Evolutionary conservation across 768 basidiomycete species (phyloP), one percentile per base, ranked within the genome.

Genomic region (Cystobasidium onofrii): DNA sequence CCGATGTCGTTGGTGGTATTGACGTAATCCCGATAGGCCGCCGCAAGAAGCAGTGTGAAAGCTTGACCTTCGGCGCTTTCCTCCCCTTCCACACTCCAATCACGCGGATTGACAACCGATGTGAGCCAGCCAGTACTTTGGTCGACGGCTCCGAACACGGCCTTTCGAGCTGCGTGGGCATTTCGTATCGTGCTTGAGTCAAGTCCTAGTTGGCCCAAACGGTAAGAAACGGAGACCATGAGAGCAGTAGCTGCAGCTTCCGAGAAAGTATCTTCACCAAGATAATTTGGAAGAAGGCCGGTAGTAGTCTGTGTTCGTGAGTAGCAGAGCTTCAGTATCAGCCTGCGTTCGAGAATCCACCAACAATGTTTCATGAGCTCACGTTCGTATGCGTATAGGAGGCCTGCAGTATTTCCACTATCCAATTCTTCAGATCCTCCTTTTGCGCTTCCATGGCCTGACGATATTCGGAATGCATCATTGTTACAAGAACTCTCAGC

Each of bases 401-500:
- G 7, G 52, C 76, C 0, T 25, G 57, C 50, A 80, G 74, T 34
- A 81, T 77, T 72, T 80, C 77, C 12, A 64, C 61, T 13, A 76
- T 77, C 81, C 81, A 81, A 2, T 25, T 20, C 17, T 64, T 34
- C n/a, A 81, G 74, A 33, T 81, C 76, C 0, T 25, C 46, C 23
- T 64, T 75, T 81, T 36, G 83, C 81, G 9, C 25, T 1, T 50
- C 34, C 61, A 75, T 74, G 4, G 20, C 33, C 12, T 36, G 34
- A 0, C 73, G 61, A 74, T 83, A 90, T 62, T 84, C 81, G 0
- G 89, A 89, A 36, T 85, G 82, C 76, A 85, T 83, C 73, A 92
- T 88, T 0, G 90, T 92, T 1, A 86, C 87, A 0, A 89, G 83
- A 1, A 93, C 92, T 6, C 92, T 87, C 12, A 90, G 83, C 85